A percentile compares a stretch with the other conserved stretches of the same genome.
phyloP scores from a whole-genome alignment of 495 filamentous ascomycete species.

The Talaromyces ruber region DNA sequence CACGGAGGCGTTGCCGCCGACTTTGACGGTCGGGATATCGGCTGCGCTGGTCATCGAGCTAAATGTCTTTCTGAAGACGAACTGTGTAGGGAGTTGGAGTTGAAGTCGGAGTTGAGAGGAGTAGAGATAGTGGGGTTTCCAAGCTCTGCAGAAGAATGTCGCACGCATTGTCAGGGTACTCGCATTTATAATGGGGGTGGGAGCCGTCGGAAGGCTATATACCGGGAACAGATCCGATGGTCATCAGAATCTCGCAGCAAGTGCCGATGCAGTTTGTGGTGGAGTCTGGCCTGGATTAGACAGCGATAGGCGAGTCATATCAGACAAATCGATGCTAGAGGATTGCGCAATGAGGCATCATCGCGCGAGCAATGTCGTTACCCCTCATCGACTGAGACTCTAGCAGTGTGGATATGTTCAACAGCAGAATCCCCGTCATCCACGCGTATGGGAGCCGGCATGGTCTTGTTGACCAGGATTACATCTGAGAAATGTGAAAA shows the following conservation, averaged over 20 bases:
- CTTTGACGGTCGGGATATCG: neutral
- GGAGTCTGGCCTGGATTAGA: neutral
- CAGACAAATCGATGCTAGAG: neutral
- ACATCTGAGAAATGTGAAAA: neutral
- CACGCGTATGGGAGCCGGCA: neutral
- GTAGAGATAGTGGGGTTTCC: neutral
- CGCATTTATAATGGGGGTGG: neutral
- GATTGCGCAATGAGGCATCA: conserved; percentile 1
- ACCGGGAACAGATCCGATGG: neutral
- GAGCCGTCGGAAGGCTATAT: neutral
- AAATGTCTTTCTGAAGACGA: neutral
- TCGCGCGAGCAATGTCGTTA: neutral
- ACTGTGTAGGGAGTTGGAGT: neutral
- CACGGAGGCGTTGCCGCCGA: neutral
- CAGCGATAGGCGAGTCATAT: neutral
- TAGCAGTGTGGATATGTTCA: no score
- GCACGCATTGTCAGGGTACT: neutral
- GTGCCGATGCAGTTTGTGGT: neutral
- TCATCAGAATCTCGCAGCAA: neutral
- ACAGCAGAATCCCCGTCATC: neutral
- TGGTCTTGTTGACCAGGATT: neutral
- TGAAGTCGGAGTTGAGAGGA: neutral
- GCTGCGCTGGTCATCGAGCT: neutral
- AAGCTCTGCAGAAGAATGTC: neutral
- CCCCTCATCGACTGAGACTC: neutral